Evolutionary conservation across 805 yeast species (phyloP).

Genomic region (Wickerhamiella occidentalis): DNA sequence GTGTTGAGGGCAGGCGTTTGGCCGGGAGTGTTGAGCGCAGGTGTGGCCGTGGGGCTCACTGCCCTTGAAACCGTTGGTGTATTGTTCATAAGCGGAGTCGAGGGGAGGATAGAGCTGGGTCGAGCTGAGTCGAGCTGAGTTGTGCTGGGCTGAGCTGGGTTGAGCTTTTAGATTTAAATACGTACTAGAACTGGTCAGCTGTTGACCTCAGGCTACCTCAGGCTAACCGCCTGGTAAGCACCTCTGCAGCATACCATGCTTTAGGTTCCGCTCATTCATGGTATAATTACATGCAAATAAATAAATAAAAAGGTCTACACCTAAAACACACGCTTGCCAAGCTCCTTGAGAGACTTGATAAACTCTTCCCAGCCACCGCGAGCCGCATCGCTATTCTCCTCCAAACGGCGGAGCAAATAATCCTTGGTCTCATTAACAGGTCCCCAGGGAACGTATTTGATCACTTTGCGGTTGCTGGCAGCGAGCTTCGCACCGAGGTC

Average conservation of each 20-base stretch:
- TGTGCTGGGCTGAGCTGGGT: too few relatives aligned
- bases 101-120: too few relatives aligned
- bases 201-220: too few relatives aligned
- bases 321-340: slow-evolving; percentile 23
- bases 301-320: background rate
- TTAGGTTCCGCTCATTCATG: too few relatives aligned
- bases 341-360: slow-evolving; percentile 18
- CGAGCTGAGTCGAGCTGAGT: too few relatives aligned
- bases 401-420: slow-evolving; percentile 75
- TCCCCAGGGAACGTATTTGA: slow-evolving; percentile 97
- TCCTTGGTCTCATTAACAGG: slow-evolving; percentile 91
- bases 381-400: slow-evolving; percentile 76
- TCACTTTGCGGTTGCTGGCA: slow-evolving; percentile 53
- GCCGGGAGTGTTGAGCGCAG: slow-evolving; percentile 5
- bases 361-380: slow-evolving; percentile 24
- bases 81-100: slow-evolving; percentile 1
- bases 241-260: too few relatives aligned
- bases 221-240: too few relatives aligned
- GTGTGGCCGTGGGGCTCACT: slow-evolving; percentile 4
- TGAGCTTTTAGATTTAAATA: too few relatives aligned
- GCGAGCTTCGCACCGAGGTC: slow-evolving; percentile 68
- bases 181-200: too few relatives aligned
- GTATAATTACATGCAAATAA: background rate
- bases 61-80: background rate
- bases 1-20: slow-evolving; percentile 3